Percentiles rank a stretch among this genome's conserved stretches.
Conservation (phyloP, 2,329 filamentous ascomycete species). For the Dactylellina cionopaga region DNA sequence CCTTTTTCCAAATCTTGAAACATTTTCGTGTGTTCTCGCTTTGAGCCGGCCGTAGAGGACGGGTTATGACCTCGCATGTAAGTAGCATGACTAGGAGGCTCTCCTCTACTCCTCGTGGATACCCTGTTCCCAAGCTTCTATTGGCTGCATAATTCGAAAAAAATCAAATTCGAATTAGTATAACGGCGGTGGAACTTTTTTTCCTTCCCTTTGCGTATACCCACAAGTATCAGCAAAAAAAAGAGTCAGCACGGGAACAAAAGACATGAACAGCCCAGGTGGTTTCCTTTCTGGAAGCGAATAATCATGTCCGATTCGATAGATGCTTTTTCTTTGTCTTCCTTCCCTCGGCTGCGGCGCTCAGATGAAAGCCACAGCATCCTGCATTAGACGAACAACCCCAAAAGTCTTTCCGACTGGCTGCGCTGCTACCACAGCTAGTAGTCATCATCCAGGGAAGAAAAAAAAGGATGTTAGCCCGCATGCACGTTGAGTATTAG, state of each 20-base stretch:
- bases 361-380: neutral
- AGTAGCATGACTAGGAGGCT: slow-evolving; percentile 30
- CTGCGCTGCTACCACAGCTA: too few species aligned
- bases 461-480: slow-evolving; percentile 7
- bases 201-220: neutral
- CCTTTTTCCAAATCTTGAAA: slow-evolving; percentile 39
- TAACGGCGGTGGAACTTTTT: too few species aligned
- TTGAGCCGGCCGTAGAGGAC: slow-evolving; percentile 30
- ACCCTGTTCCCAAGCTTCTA: slow-evolving; percentile 8
- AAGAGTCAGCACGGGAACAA: slow-evolving; percentile 25
- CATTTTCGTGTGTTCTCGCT: slow-evolving; percentile 18
- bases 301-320: slow-evolving; percentile 6
- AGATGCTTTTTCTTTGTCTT: neutral
- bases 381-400: too few species aligned
- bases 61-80: slow-evolving; percentile 8
- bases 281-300: neutral
- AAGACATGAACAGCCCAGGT: too few species aligned
- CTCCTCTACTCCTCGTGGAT: slow-evolving; percentile 15
- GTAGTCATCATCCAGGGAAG: too few species aligned
- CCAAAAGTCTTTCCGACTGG: too few species aligned
- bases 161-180: too few species aligned
- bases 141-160: slow-evolving; percentile 9
- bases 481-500: neutral
- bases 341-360: neutral
- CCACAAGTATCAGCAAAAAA: too few species aligned